phyloP scores from a whole-genome alignment of 768 basidiomycete species.

The Kwoniella sp. region DNA sequence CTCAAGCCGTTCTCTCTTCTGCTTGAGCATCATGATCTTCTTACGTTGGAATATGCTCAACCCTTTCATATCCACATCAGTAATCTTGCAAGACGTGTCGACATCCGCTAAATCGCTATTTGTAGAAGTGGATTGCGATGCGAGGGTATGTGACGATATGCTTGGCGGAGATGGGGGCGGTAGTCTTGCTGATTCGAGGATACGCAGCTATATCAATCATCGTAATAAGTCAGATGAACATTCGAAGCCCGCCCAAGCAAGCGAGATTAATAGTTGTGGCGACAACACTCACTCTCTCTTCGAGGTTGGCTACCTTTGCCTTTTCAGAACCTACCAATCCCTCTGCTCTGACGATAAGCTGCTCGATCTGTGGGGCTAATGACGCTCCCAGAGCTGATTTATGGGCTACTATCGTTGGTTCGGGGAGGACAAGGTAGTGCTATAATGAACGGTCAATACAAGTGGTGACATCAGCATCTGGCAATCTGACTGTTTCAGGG shows the following conservation, averaged over 20 bases:
- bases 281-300: conserved; percentile 48
- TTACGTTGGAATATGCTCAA: conserved; percentile 42
- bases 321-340: conserved; percentile 26
- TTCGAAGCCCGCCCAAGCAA: no score
- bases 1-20: conserved; percentile 50
- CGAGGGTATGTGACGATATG: not conserved
- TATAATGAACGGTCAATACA: conserved; percentile 21
- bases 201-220: conserved; percentile 19
- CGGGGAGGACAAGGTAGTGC: conserved; percentile 53
- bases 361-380: conserved; percentile 53
- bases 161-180: conserved; percentile 2
- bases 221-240: no score
- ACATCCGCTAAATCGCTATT: no score
- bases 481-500: no score
- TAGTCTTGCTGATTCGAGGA: conserved; percentile 35
- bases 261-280: no score
- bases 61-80: conserved; percentile 35
- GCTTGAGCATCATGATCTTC: conserved; percentile 49
- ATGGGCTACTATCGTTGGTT: conserved; percentile 47
- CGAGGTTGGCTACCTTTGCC: conserved; percentile 34
- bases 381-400: conserved; percentile 43
- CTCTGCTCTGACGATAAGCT: conserved; percentile 46
- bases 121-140: not conserved
- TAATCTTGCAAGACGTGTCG: conserved; percentile 23
- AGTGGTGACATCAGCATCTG: no score